Evolutionary conservation across 208 protist genomes (phyloP), one percentile per base, ranked within the genome.

Genomic region (Acanthamoeba royreba): DNA sequence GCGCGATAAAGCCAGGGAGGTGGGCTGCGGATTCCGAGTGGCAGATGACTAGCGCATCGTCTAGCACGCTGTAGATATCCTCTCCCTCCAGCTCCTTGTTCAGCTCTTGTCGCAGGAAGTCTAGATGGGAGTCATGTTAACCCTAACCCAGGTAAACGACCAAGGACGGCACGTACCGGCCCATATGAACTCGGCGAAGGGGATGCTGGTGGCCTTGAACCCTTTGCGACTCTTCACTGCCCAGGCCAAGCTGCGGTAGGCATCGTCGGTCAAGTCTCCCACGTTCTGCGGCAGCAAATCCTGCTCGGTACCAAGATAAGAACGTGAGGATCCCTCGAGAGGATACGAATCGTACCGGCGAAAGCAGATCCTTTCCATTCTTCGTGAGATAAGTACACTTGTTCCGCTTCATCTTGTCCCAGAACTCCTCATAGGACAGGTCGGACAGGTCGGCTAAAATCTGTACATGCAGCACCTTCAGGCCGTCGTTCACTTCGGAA

Each of bases 361-460:
- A 58, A 33, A 87, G 49, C 43, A 45, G 79, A 45, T 87, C 79
- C 49, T 87, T 38, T 5, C 79, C 79, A 38, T 87, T 53, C 49
- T 87, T 87, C 43, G 79, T 87, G 79, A 87, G 79, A 45, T 87
- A 87, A 45, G 79, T 87, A 45, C 79, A 87, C 33, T 55, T 49
- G 79, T 87, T 87, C 28, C 79, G 79, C 49, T 87, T 87, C 79
- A 87, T 87, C 49, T 87, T 87, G 43, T 87, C 49, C 79, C 79
- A 87, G 49, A 87, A 87, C 28, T 49, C 46, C 19, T 58, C 49
- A 15, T 87, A 25, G 79, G 31, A 45, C 46, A 87, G 35, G 28
- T 42, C 46, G 31, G 79, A 87, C 46, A 87, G 79, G 79, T 87
- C 79, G 49, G 79, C 79, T n/a, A 87, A 45, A 38, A 87, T 87